A percentile compares a stretch with the other conserved stretches of the same genome.
These are phyloP conservation scores for Ensete glaucum DNA, from an alignment of 176 grass and related monocot species.

Conservation along the genomic window DNA sequence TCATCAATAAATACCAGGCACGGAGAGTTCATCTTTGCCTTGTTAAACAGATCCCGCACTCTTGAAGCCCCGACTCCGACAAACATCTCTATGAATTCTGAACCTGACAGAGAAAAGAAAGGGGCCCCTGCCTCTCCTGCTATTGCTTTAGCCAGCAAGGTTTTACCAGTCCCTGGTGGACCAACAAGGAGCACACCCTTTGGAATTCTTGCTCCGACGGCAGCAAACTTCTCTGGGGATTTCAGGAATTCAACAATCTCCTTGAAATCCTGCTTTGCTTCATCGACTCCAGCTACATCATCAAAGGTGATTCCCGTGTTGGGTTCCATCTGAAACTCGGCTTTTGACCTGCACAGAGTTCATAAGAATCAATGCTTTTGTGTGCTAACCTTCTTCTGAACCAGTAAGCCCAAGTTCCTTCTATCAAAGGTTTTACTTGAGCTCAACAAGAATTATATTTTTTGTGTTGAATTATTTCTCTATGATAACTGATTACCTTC, in stretches of 20 bases:
- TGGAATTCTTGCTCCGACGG: conserved; percentile 52
- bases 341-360: conserved; percentile 40
- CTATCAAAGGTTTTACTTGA: neutral
- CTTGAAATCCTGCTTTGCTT: conserved; percentile 82
- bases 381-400: neutral
- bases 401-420: neutral
- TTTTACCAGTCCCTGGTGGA: conserved; percentile 63
- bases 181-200: conserved; percentile 65
- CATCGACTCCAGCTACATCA: conserved; percentile 68
- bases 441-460: conserved; percentile 2
- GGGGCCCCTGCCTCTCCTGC: conserved; percentile 74
- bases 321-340: conserved; percentile 87
- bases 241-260: conserved; percentile 78
- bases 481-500: conserved; percentile 19
- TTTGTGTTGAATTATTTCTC: neutral
- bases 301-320: conserved; percentile 80
- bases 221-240: conserved; percentile 53
- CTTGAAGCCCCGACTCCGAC: conserved; percentile 71
- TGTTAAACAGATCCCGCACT: conserved; percentile 58
- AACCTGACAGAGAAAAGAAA: conserved; percentile 76
- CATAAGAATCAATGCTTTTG: neutral
- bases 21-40: conserved; percentile 53
- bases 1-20: conserved; percentile 79
- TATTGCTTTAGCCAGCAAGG: conserved; percentile 67
- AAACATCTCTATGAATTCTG: conserved; percentile 90